Evolutionary conservation across 2,329 filamentous ascomycete genomes (phyloP).

Genomic region (Aspergillus sp.): DNA sequence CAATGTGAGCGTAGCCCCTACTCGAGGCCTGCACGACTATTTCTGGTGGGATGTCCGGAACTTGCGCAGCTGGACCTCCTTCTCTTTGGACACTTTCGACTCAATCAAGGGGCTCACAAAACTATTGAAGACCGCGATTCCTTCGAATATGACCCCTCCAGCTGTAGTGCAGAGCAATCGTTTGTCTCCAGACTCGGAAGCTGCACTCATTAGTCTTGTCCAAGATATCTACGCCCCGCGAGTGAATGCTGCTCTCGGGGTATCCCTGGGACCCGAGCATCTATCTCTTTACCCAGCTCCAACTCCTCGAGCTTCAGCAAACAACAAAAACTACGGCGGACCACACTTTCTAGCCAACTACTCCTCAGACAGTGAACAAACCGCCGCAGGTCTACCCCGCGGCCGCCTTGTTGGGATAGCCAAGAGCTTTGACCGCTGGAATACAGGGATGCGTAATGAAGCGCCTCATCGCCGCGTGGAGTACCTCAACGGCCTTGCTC

Average conservation of each 20-base stretch:
- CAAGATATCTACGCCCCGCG: constrained; percentile 78
- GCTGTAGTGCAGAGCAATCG: constrained; percentile 44
- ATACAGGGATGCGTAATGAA: constrained; percentile 88
- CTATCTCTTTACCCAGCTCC: constrained; percentile 45
- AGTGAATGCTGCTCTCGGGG: constrained; percentile 77
- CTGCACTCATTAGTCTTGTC: constrained; percentile 72
- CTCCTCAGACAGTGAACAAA: constrained; percentile 50
- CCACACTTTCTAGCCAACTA: constrained; percentile 57
- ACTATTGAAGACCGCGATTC: constrained; percentile 69
- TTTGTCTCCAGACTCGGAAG: constrained; percentile 75
- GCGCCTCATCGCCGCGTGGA: constrained; percentile 81
- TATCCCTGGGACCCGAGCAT: constrained; percentile 69
- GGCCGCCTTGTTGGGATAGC: constrained; percentile 78
- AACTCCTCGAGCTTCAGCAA: constrained; percentile 32
- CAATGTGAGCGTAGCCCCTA: constrained; percentile 67
- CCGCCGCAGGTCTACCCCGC: constrained; percentile 51
- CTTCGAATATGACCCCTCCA: constrained; percentile 39
- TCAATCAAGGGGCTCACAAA: constrained; percentile 70
- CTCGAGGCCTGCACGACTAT: constrained; percentile 70
- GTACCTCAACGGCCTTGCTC: constrained; percentile 82
- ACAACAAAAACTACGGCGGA: constrained; percentile 43
- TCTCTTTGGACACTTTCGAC: constrained; percentile 71
- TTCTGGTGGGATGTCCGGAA: constrained; percentile 98
- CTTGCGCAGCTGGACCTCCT: constrained; percentile 77
- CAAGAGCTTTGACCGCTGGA: constrained; percentile 90